A percentile compares a stretch with the other conserved stretches of the same genome.
Conservation (phyloP, 2,329 filamentous ascomycete genomes). For the Paradendryphiella salina region DNA sequence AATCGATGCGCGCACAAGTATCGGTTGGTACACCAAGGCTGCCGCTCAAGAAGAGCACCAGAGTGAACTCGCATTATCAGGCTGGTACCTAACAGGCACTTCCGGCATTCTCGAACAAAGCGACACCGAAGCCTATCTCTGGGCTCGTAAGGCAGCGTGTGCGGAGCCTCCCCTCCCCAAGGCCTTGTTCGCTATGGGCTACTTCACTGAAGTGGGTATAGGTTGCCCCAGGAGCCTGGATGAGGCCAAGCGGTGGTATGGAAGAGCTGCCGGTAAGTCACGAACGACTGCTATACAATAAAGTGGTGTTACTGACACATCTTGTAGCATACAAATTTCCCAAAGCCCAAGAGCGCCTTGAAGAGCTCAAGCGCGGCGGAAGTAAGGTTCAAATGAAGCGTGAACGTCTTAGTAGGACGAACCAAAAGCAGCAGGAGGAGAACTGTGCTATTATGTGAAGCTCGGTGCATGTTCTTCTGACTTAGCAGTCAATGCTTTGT, state of each 20-base stretch:
- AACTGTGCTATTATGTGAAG: conserved; percentile 81
- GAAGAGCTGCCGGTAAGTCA: conserved; percentile 87
- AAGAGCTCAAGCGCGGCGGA: conserved; percentile 84
- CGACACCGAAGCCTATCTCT: conserved; percentile 94
- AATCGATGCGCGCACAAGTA: conserved; percentile 81
- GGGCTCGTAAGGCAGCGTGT: conserved; percentile 90
- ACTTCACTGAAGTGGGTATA: conserved; percentile 95
- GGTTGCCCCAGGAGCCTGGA: conserved; percentile 84
- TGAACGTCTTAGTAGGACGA: conserved; percentile 78
- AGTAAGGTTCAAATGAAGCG: conserved; percentile 72
- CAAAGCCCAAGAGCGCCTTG: conserved; percentile 87
- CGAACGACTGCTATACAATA: no score
- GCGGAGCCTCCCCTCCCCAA: conserved; percentile 77
- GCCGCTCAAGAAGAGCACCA: conserved; percentile 94
- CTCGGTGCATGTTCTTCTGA: not conserved
- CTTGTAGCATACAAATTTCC: conserved; percentile 83
- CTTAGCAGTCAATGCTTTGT: not conserved
- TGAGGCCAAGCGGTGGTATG: conserved; percentile 98
- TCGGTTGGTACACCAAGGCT: conserved; percentile 91
- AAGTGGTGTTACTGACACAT: conserved; percentile 15
- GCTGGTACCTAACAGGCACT: conserved; percentile 86
- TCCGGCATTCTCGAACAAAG: conserved; percentile 87
- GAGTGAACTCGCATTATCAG: conserved; percentile 66
- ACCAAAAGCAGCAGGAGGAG: conserved; percentile 82
- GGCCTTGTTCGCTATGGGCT: conserved; percentile 97